Base-by-base conservation (phyloP, 164 flowering plant genomes). In the Stephania cephalantha region DNA sequence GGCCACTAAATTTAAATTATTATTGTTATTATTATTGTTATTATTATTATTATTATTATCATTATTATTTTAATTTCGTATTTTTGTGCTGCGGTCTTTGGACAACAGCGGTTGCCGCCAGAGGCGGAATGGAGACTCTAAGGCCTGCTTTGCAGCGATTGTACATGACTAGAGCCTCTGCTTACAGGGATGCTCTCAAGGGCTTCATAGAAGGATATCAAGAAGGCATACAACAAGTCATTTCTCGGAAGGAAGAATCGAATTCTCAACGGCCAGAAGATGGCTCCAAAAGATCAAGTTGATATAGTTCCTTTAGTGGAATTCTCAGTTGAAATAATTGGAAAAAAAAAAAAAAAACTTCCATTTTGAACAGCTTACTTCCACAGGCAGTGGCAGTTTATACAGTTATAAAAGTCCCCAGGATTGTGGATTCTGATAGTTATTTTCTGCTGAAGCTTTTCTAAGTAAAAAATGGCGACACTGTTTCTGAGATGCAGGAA, bases 111-210 rank as follows among this genome's bases (percentile, higher is more conserved):
- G 89, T 90, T 70, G 98, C 97, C 80, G 97, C 98, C n/a, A 87
- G 88, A 86, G 98, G 98, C 20, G 97, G 98, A 58, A 89, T 93
- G 97, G 97, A 94, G 85, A 89, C 93, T 20, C 79, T 92, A 70
- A 86, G 88, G 80, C 97, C 98, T 72, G 97, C 91, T 73, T 79
- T 92, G 82, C 97, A 94, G 81, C 86, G 90, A 70, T 83, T 94
- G 73, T 92, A 94, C 86, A 89, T 94, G 98, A 90, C 90, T 44
- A 85, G 91, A 79, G 95, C 95, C 81, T 89, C 97, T 75, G 88
- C 91, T 42, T 94, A 92, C 78, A 89, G 83, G 77, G 98, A 92
- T 82, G 94, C 95, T 69, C 92, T 95, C 25, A 88, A 86, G 79
- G 88, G 90, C 75, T 95, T 93, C 74, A 89, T 95, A 25, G 79